Evolutionary conservation across 116 monocot genomes (phyloP).

Genomic region (Iris pallida): DNA sequence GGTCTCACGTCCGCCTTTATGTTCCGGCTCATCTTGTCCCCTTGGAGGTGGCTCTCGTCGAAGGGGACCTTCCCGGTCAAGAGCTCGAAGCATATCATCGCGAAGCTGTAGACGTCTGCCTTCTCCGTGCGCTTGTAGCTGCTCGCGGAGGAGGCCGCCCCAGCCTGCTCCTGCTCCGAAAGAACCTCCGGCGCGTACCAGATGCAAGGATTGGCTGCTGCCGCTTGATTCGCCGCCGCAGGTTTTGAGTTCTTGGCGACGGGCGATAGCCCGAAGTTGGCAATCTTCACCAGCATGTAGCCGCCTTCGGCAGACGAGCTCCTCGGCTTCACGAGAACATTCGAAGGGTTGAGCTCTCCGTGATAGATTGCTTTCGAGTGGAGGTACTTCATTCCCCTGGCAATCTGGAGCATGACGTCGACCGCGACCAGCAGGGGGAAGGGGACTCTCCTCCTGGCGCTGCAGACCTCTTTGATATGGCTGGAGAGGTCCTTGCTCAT

Average conservation of each 20-base stretch:
- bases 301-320: slow-evolving; percentile 19
- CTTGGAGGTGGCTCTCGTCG: slow-evolving; percentile 62
- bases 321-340: slow-evolving; percentile 39
- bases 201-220: slow-evolving; percentile 28
- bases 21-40: slow-evolving; percentile 68
- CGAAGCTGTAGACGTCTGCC: slow-evolving; percentile 64
- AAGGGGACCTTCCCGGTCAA: slow-evolving; percentile 65
- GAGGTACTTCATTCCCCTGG: slow-evolving; percentile 55
- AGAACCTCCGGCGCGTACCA: slow-evolving; percentile 63
- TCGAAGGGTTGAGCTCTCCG: slow-evolving; percentile 45
- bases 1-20: slow-evolving; percentile 58
- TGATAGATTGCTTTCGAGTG: slow-evolving; percentile 44
- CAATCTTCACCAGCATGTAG: slow-evolving; percentile 36
- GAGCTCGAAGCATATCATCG: slow-evolving; percentile 67
- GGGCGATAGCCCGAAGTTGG: slow-evolving; percentile 20
- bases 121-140: slow-evolving; percentile 39
- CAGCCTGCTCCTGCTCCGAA: slow-evolving; percentile 20
- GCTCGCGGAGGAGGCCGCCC: background rate
- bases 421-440: slow-evolving; percentile 34
- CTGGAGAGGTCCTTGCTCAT: slow-evolving; percentile 45
- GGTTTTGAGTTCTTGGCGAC: background rate
- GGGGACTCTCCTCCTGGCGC: slow-evolving; percentile 30
- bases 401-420: slow-evolving; percentile 58
- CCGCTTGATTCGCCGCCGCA: background rate
- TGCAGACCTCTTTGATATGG: slow-evolving; percentile 36